Conservation (phyloP, 2,329 filamentous ascomycete genomes). For the Paraphoma sp. region DNA sequence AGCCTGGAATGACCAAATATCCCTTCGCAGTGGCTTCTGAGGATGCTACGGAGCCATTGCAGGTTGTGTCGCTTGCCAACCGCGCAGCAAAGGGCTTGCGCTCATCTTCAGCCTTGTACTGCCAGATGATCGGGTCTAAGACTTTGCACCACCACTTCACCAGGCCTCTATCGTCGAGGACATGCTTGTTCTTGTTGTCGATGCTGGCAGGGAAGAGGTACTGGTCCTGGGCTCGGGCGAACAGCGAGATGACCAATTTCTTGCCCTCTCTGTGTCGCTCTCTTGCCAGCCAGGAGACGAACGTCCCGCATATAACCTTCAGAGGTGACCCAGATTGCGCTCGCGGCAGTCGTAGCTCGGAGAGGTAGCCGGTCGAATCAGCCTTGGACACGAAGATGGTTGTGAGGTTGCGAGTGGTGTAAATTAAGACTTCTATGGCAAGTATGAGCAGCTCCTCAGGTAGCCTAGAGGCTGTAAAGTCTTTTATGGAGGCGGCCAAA, state of each 20-base stretch:
- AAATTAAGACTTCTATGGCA: slow-evolving; percentile 87
- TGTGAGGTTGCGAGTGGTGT: slow-evolving; percentile 77
- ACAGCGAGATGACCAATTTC: slow-evolving; percentile 82
- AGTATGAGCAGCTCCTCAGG: slow-evolving; percentile 71
- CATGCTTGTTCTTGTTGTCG: slow-evolving; percentile 84
- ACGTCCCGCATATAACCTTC: slow-evolving; percentile 74
- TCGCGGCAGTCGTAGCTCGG: slow-evolving; percentile 65
- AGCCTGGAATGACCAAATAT: slow-evolving; percentile 86
- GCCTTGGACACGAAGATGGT: slow-evolving; percentile 97
- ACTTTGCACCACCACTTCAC: slow-evolving; percentile 97
- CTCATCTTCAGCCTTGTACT: slow-evolving; percentile 53
- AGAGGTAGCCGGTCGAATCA: slow-evolving; percentile 89
- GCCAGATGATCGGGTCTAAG: slow-evolving; percentile 74
- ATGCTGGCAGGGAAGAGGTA: slow-evolving; percentile 95
- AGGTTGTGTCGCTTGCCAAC: slow-evolving; percentile 32
- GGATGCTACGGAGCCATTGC: slow-evolving; percentile 18
- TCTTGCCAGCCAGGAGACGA: slow-evolving; percentile 76
- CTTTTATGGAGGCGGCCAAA: slow-evolving; percentile 62
- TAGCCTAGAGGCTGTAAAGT: neutral
- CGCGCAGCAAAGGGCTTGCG: slow-evolving; percentile 39
- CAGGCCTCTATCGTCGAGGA: slow-evolving; percentile 86
- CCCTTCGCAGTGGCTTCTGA: slow-evolving; percentile 63
- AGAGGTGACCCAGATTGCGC: slow-evolving; percentile 69
- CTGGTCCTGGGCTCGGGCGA: slow-evolving; percentile 89
- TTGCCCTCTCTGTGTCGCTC: slow-evolving; percentile 68